Base-by-base conservation (phyloP, 208 protist genomes). In the Trypanosoma grayi region DNA sequence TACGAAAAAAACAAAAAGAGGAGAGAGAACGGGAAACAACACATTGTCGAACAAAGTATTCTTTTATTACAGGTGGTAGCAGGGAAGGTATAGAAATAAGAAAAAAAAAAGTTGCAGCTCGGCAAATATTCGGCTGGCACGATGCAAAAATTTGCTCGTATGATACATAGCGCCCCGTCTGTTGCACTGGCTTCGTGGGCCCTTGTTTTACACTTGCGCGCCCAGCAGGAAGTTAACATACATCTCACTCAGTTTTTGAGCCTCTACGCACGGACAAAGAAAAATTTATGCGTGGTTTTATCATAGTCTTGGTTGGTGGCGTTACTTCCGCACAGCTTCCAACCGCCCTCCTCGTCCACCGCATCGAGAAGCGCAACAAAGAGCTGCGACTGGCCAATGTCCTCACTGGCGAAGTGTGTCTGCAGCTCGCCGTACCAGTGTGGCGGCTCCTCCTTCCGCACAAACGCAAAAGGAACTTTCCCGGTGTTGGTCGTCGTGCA, bases 271-370 rank as follows among this genome's bases (percentile, higher is more conserved):
- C 84, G 83, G 5, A 94, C 81, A 68, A 96, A 96, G 56, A 94
- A 96, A 64, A 94, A 92, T 54, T 87, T 86, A 75, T 93, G 92
- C 7, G 87, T 92, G 40, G 70, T 68, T 65, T 96, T 96, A 43
- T 87, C 76, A 47, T 34, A 61, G 59, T 93, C 87, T 60, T 93
- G 87, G 51, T 47, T 83, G 56, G 85, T 72, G 2, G 81, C 75
- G 9, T 87, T 89, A 69, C 75, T 86, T 33, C 85, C 90, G 14
- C 84, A 74, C 30, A 96, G 71, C 60, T 77, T 93, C 87, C 90
- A 96, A n/a, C 62, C 64, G 24, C 87, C 87, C 66, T 93, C 89
- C 71, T 95, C 83, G 60, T 95, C 89, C 18, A 95, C 65, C 11
- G 77, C 78, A 58, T 95, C 84, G 34, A 95, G 75, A 24, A 95